Conservation (phyloP, 148 eudicot genomes). For the Arctostaphylos glauca region DNA sequence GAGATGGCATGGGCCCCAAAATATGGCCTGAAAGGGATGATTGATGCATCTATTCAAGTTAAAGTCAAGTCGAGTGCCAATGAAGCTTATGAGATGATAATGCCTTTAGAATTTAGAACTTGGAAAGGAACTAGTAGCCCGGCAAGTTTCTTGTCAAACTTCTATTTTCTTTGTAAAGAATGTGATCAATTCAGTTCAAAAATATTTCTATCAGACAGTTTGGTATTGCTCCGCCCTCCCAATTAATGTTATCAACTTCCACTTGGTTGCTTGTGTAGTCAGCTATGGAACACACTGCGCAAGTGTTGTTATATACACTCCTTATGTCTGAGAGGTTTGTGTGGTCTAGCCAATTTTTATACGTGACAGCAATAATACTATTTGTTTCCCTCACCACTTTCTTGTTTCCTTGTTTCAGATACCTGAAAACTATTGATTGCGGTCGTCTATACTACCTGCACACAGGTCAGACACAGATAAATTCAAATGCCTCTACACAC, state of each 20-base stretch:
- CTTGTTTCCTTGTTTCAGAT: conserved; percentile 40
- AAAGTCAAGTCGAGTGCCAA: too few species aligned
- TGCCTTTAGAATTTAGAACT: conserved; percentile 95
- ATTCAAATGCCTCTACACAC: conserved; percentile 8
- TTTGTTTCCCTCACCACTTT: conserved; percentile 11
- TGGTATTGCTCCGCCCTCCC: neutral
- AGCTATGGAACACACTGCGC: conserved; percentile 90
- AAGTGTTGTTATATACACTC: conserved; percentile 88
- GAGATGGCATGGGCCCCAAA: too few species aligned
- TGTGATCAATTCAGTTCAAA: too few species aligned
- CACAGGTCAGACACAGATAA: conserved; percentile 83
- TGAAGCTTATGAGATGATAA: conserved; percentile 36
- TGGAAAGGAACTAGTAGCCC: conserved; percentile 91
- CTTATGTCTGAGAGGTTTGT: conserved; percentile 94
- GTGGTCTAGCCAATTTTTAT: conserved; percentile 5
- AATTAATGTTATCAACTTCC: conserved; percentile 6
- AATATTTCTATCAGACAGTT: neutral
- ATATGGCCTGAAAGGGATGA: too few species aligned
- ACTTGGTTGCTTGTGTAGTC: conserved; percentile 68
- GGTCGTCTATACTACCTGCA: conserved; percentile 94
- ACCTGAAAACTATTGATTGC: conserved; percentile 60
- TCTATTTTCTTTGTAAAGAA: neutral
- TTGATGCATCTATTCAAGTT: too few species aligned
- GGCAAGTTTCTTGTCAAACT: conserved; percentile 40
- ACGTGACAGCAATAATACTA: neutral